Conservation (phyloP, 116 monocot genomes). For the Phalaenopsis hybrid region DNA sequence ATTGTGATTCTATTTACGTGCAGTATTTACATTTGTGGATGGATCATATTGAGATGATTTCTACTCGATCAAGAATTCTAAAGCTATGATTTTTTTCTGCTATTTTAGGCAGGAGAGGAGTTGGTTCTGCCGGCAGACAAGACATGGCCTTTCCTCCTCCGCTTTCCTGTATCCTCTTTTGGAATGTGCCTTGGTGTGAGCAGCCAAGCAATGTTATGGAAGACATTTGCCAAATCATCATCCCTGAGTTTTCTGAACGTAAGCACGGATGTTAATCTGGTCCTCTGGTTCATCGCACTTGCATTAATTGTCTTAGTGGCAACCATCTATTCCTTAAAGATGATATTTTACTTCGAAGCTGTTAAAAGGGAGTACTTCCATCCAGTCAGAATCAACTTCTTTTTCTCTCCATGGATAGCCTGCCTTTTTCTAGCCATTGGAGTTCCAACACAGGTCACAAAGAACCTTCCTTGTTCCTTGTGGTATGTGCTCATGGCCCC, state of each 20-base stretch:
- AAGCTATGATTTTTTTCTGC: not conserved
- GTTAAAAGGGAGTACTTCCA: conserved; percentile 60
- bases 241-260: conserved; percentile 38
- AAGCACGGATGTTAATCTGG: conserved; percentile 31
- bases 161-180: conserved; percentile 66
- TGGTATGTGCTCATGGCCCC: conserved; percentile 67
- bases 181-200: conserved; percentile 81
- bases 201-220: conserved; percentile 89
- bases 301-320: conserved; percentile 31
- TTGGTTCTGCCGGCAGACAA: conserved; percentile 58
- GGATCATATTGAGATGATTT: too few relatives aligned
- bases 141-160: conserved; percentile 87
- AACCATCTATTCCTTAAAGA: conserved; percentile 36
- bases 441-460: conserved; percentile 32
- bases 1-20: too few relatives aligned
- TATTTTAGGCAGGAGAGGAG: conserved; percentile 45
- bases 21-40: too few relatives aligned
- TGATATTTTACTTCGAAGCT: conserved; percentile 57
- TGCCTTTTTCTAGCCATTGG: conserved; percentile 51
- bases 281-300: conserved; percentile 61
- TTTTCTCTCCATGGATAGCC: conserved; percentile 70
- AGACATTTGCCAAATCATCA: conserved; percentile 44
- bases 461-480: conserved; percentile 10
- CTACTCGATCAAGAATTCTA: too few relatives aligned
- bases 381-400: conserved; percentile 59